Conservation (phyloP, 768 basidiomycete species). For the Serendipita sp. region DNA sequence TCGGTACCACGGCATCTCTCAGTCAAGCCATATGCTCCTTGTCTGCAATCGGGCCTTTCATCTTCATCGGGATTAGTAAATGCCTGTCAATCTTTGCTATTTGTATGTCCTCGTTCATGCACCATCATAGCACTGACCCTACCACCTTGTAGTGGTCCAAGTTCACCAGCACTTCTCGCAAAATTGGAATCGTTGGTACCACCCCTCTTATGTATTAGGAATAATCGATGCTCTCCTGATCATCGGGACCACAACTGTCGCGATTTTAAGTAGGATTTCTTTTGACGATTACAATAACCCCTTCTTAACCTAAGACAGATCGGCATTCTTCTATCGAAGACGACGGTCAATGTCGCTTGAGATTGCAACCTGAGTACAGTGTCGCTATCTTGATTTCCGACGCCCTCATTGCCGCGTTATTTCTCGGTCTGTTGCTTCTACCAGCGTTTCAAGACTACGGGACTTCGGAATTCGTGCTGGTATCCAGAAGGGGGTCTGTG, state of each 20-base stretch:
- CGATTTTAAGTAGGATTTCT: too few species aligned
- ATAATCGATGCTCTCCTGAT: background rate
- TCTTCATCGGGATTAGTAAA: background rate
- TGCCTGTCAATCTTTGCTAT: background rate
- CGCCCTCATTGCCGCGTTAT: background rate
- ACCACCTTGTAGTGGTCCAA: background rate
- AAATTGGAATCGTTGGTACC: background rate
- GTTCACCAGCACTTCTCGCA: background rate
- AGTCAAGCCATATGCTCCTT: background rate
- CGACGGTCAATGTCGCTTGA: too few species aligned
- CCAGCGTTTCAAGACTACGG: background rate
- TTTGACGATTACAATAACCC: too few species aligned
- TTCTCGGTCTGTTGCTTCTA: background rate
- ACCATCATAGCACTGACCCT: background rate
- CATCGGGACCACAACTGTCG: background rate
- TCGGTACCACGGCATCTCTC: background rate
- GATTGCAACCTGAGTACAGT: background rate
- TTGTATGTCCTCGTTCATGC: background rate
- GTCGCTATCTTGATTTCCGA: background rate
- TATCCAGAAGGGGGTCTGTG: background rate
- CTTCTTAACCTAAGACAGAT: too few species aligned
- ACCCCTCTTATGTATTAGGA: background rate
- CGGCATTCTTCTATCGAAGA: too few species aligned
- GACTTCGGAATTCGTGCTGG: background rate
- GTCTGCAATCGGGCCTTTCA: background rate